Conservation (phyloP, 108 stramenopile species). For the Cyclotella choctawhatcheeana region DNA sequence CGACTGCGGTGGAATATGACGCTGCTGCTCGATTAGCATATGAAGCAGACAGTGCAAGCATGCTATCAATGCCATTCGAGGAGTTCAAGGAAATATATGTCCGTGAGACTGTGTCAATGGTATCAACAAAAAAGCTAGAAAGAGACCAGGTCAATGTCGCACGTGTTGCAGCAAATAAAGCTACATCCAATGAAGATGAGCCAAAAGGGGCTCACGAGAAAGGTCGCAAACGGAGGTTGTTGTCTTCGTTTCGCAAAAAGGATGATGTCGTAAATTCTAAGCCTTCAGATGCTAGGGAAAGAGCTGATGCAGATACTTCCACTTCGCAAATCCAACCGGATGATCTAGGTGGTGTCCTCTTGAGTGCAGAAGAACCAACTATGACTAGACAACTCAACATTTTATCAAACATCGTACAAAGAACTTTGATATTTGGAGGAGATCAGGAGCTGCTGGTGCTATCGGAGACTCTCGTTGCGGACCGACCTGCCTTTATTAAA, state of each 20-base stretch:
- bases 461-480: conserved; percentile 80
- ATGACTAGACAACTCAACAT: conserved; percentile 90
- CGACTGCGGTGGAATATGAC: conserved; percentile 22
- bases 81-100: conserved; percentile 30
- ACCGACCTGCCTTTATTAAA: conserved; percentile 73
- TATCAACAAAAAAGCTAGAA: conserved; percentile 35
- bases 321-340: conserved; percentile 26
- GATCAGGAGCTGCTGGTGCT: conserved; percentile 82
- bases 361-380: conserved; percentile 77
- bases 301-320: conserved; percentile 35
- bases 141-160: conserved; percentile 21
- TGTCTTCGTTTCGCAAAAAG: conserved; percentile 1
- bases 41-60: conserved; percentile 28
- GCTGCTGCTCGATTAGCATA: conserved; percentile 30
- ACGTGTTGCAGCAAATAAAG: conserved; percentile 5
- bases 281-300: background rate
- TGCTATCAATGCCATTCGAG: conserved; percentile 32
- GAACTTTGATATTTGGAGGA: conserved; percentile 83
- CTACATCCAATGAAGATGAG: conserved; percentile 26
- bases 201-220: conserved; percentile 29
- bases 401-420: conserved; percentile 77
- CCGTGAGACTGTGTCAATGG: conserved; percentile 27
- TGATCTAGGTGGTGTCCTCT: conserved; percentile 75
- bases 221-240: conserved; percentile 14
- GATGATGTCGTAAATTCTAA: background rate